Base-by-base conservation (phyloP, 1,284 basidiomycete species). In the Puccinia sorghi region DNA sequence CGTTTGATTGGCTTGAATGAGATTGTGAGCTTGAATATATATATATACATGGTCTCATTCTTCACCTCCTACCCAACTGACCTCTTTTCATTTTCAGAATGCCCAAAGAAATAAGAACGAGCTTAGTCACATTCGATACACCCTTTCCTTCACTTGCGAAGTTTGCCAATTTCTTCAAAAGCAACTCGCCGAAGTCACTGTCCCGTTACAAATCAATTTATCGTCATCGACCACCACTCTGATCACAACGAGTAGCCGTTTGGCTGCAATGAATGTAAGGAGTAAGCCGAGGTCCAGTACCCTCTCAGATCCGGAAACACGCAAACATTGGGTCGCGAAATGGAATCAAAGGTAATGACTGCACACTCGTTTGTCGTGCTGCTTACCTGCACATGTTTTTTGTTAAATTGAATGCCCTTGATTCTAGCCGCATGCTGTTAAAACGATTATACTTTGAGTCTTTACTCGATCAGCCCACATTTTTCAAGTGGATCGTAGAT, bases 1-100 rank as follows among this genome's bases (percentile, higher is more conserved):
- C 89, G 94, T 15, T 92, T 95, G 0, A 90, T 96, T 74, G 97
- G 96, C n/a, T 93, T 92, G 0, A 94, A 94, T 82, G 96, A 99
- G 85, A 94, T 94, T 56, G 91, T 93, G 41, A 73, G 72, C 41
- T 82, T 80, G 88, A 4, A 32, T 32, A 32, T 32, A 32, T 32
- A 32, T 32, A 32, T n/a, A n/a, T 48, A 80, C n/a, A 50, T 48
- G 69, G 69, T 46, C 56, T 50, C 22, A 41, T 8, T 22, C 22
- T 27, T 52, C 3, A 52, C 22, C 52, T 39, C 41, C 15, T 43
- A 39, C 22, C 37, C 32, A 50, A 54, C 50, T 32, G 54, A 59
- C 56, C 48, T 43, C 8, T 32, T 66, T 37, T 48, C 72, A 20
- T 27, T n/a, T 27, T 66, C 17, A 79, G 77, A 79, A 72, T 48